Conservation (phyloP, 75 land plant species). For the Selaginella moellendorffii region DNA sequence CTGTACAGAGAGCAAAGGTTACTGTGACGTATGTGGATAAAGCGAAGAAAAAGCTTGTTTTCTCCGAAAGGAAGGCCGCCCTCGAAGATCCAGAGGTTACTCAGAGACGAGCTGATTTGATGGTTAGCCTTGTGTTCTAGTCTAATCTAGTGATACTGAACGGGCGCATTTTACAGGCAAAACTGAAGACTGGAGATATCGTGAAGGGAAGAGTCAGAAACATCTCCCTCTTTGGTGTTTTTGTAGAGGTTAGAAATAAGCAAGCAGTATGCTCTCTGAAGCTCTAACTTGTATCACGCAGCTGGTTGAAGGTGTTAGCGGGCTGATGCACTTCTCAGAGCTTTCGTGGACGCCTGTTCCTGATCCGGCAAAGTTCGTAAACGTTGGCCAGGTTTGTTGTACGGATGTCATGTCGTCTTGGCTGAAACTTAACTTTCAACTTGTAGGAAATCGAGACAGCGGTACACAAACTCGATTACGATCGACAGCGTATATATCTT, state of each 20-base stretch:
- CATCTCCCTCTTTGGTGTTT: not conserved
- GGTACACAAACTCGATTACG: not conserved
- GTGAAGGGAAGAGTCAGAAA: not conserved
- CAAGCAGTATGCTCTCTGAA: no score
- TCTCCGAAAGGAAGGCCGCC: not conserved
- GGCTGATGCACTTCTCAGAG: not conserved
- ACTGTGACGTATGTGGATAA: not conserved
- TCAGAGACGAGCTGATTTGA: not conserved
- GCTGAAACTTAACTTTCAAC: no score
- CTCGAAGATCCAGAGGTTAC: not conserved
- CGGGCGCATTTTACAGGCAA: not conserved
- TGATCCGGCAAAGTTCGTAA: not conserved
- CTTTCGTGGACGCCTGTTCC: not conserved
- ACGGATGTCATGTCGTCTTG: not conserved
- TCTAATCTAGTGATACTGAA: not conserved
- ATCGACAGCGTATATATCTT: not conserved
- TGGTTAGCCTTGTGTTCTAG: not conserved
- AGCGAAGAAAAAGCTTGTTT: not conserved
- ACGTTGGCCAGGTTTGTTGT: not conserved
- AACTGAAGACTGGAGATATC: not conserved
- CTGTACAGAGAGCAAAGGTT: not conserved
- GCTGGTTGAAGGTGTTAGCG: not conserved
- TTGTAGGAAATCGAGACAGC: not conserved
- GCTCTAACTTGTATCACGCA: not conserved
- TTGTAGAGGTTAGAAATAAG: not conserved